Conservation (phyloP, 2,329 filamentous ascomycete genomes). For the Aspergillus melleus region DNA sequence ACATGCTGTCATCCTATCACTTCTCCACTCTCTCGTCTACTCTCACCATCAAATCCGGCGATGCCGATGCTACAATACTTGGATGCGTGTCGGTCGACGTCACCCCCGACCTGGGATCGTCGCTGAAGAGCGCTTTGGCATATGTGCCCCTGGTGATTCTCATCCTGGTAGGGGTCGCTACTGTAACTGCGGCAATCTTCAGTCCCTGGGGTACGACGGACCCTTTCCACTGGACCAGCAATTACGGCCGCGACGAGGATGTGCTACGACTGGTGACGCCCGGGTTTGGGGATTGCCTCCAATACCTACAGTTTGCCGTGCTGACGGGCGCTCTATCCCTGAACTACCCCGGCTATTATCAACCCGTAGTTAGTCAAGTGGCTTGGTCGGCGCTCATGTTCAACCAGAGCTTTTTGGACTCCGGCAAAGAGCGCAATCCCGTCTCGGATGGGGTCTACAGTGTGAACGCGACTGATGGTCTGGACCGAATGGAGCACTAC, state of each 20-base stretch:
- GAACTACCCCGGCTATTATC: conserved; percentile 90
- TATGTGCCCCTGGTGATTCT: conserved; percentile 79
- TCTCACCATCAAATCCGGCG: conserved; percentile 73
- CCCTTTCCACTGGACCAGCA: conserved; percentile 94
- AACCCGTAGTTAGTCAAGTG: conserved; percentile 82
- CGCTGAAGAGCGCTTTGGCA: conserved; percentile 67
- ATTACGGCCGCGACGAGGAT: conserved; percentile 93
- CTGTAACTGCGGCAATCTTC: conserved; percentile 78
- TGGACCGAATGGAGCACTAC: conserved; percentile 76
- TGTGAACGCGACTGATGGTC: conserved; percentile 73
- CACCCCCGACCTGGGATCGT: conserved; percentile 75
- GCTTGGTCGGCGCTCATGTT: conserved; percentile 92
- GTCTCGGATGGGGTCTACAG: conserved; percentile 85
- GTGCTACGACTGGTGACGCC: conserved; percentile 88
- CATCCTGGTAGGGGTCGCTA: conserved; percentile 76
- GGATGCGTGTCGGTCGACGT: conserved; percentile 80
- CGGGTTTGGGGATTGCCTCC: conserved; percentile 92
- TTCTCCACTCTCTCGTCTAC: conserved; percentile 79
- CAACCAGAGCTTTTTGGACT: conserved; percentile 81
- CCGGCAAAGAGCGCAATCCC: conserved; percentile 64
- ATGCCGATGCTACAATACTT: conserved; percentile 61
- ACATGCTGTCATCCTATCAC: conserved; percentile 78
- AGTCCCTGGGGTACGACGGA: conserved; percentile 94
- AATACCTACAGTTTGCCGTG: conserved; percentile 92
- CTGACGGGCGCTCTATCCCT: conserved; percentile 84